Evolutionary conservation across 163 green algal species (phyloP), one percentile per base, ranked within the genome.

Genomic region (Chlorella variabilis): DNA sequence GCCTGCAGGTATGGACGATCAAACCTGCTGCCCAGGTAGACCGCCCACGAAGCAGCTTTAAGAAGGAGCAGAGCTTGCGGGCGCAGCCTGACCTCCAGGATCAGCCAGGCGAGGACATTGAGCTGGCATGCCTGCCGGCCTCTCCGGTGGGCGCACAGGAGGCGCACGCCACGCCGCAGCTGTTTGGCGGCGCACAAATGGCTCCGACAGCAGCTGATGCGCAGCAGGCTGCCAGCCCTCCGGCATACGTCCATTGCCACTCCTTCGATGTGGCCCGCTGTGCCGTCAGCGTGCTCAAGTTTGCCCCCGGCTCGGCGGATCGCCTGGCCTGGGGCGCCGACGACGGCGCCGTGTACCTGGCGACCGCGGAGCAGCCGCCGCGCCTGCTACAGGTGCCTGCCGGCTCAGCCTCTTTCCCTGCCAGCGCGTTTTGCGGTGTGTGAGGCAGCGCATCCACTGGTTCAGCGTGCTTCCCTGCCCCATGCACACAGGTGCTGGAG

Each of bases 401-500:
- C 8, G 31, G 2, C 6, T 29, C 36, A 3, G 29, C 13, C 39
- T 20, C 23, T 20, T 36, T 4, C 21, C 27, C 4, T 6, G 59
- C 9, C n/a, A 41, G n/a, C 21, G 54, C 21, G 54, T 62, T 31
- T 56, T 56, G 48, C 33, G 61, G 33, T 9, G 61, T 11, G 33
- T n/a, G n/a, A n/a, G n/a, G n/a, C n/a, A n/a, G n/a, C n/a, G n/a
- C n/a, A n/a, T n/a, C n/a, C n/a, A n/a, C n/a, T n/a, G n/a, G n/a
- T n/a, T n/a, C n/a, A n/a, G n/a, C n/a, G n/a, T n/a, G n/a, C n/a
- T n/a, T n/a, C n/a, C n/a, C n/a, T n/a, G n/a, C n/a, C n/a, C n/a
- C n/a, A n/a, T n/a, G n/a, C n/a, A n/a, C n/a, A 29, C 76, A 84
- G 80, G 70, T 80, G 51, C 56, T 86, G 39, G 56, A 73, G 27